Evolutionary conservation across 805 yeast species (phyloP).

Genomic region (Starmerella sirachaensis): DNA sequence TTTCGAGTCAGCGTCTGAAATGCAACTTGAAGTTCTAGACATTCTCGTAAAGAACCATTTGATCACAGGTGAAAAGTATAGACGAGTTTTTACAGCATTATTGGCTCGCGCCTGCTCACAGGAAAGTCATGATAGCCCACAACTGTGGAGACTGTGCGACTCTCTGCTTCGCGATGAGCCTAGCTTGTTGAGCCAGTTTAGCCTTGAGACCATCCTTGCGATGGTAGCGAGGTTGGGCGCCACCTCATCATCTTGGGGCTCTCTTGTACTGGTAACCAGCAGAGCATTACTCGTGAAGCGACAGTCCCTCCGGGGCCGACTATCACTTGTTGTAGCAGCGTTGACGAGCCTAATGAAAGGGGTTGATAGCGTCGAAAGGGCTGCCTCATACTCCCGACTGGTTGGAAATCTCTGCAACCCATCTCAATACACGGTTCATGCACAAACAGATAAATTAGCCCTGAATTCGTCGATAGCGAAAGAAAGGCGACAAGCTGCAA

Average conservation of each 20-base stretch:
- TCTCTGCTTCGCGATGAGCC: conserved; percentile 36
- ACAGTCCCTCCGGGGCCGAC: conserved; percentile 55
- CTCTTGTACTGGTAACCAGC: conserved; percentile 37
- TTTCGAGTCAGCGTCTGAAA: conserved; percentile 4
- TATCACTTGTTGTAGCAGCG: conserved; percentile 47
- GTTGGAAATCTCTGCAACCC: conserved; percentile 68
- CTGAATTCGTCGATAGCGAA: conserved; percentile 45
- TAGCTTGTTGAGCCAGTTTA: conserved; percentile 55
- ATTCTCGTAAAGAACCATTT: conserved; percentile 2
- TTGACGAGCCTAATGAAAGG: conserved; percentile 42
- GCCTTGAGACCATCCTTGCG: conserved; percentile 44
- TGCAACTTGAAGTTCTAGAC: conserved; percentile 5
- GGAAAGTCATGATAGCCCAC: conserved; percentile 3
- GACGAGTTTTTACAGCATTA: not conserved
- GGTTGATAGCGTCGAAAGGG: conserved; percentile 9
- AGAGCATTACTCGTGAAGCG: conserved; percentile 56
- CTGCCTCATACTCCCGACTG: conserved; percentile 39
- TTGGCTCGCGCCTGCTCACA: not conserved
- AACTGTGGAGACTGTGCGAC: conserved; percentile 31
- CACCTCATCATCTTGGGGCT: not conserved
- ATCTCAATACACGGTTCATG: conserved; percentile 27
- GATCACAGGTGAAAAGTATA: not conserved
- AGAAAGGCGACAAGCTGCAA: conserved; percentile 35
- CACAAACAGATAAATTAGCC: conserved; percentile 28
- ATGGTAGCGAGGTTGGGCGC: conserved; percentile 25